These are phyloP conservation scores for Baeospora myosura DNA, from an alignment of 1,284 basidiomycete species.

Conservation along the genomic window DNA sequence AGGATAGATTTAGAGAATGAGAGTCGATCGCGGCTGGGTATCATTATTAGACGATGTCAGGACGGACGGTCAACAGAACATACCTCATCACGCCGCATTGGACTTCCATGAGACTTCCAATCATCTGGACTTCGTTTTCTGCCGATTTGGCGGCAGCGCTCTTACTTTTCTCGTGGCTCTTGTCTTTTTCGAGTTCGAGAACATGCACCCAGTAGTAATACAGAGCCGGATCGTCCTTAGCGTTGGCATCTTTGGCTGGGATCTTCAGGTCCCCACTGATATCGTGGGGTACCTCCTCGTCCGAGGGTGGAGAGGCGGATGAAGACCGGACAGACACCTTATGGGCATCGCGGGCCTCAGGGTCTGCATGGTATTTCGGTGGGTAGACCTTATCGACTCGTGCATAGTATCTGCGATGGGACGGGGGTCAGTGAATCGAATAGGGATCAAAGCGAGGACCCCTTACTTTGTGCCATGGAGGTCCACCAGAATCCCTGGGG, in stretches of 20 bases:
- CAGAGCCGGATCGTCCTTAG: conserved; percentile 69
- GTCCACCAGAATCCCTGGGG: conserved; percentile 75
- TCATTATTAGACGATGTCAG: conserved; percentile 7
- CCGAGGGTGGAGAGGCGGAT: conserved; percentile 27
- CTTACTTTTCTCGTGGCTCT: conserved; percentile 54
- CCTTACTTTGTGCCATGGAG: conserved; percentile 74
- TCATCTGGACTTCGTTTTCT: conserved; percentile 55
- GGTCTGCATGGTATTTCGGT: conserved; percentile 47
- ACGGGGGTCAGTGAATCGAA: conserved; percentile 14
- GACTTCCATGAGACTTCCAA: conserved; percentile 74
- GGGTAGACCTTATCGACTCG: conserved; percentile 68
- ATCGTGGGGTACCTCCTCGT: conserved; percentile 50
- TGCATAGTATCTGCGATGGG: conserved; percentile 59
- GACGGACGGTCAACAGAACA: conserved; percentile 13
- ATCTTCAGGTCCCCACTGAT: conserved; percentile 78
- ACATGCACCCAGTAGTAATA: conserved; percentile 90
- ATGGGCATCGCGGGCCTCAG: conserved; percentile 35
- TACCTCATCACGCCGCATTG: conserved; percentile 76
- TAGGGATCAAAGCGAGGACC: conserved; percentile 17
- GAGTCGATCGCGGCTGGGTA: conserved; percentile 79
- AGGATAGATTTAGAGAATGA: conserved; percentile 95
- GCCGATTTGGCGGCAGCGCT: conserved; percentile 42
- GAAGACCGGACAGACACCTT: conserved; percentile 24
- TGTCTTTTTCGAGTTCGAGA: conserved; percentile 67
- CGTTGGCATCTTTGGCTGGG: conserved; percentile 62